Conservation (phyloP, 306 rosid genomes). For the Pachyrhizus erosus region DNA sequence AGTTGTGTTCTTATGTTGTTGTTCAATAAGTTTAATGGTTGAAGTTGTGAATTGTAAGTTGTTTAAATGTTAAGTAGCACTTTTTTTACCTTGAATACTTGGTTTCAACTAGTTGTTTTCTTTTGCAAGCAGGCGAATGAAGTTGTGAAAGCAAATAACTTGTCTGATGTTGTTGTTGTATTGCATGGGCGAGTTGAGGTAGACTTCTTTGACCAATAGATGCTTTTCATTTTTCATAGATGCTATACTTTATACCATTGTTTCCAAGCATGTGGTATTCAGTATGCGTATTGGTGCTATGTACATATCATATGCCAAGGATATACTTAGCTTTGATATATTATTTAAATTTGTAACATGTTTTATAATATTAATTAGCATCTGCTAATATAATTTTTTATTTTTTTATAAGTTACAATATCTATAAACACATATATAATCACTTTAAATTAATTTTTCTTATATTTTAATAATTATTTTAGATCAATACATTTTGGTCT, state of each 20-base stretch:
- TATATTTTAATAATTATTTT: neutral
- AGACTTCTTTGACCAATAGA: conserved; percentile 43
- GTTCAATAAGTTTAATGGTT: conserved; percentile 22
- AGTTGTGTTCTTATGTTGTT: neutral
- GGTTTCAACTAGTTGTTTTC: conserved; percentile 43
- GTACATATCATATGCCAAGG: neutral
- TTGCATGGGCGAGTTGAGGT: conserved; percentile 99
- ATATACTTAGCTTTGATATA: neutral
- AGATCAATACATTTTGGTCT: neutral
- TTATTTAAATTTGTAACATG: neutral
- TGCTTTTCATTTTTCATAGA: conserved; percentile 18
- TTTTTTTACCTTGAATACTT: conserved; percentile 24
- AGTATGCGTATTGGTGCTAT: neutral
- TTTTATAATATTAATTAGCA: neutral
- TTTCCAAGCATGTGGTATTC: neutral
- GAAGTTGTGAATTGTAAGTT: conserved; percentile 25
- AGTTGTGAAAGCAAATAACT: conserved; percentile 91
- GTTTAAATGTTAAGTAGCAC: conserved; percentile 21
- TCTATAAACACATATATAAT: neutral
- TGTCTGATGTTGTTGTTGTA: conserved; percentile 77
- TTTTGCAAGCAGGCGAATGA: conserved; percentile 82
- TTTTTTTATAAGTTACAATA: neutral
- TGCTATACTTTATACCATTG: neutral
- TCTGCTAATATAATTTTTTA: neutral
- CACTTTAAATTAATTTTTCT: neutral